Evolutionary conservation across 805 yeast genomes (phyloP).

Genomic region (Nakazawaea wickerhamii): DNA sequence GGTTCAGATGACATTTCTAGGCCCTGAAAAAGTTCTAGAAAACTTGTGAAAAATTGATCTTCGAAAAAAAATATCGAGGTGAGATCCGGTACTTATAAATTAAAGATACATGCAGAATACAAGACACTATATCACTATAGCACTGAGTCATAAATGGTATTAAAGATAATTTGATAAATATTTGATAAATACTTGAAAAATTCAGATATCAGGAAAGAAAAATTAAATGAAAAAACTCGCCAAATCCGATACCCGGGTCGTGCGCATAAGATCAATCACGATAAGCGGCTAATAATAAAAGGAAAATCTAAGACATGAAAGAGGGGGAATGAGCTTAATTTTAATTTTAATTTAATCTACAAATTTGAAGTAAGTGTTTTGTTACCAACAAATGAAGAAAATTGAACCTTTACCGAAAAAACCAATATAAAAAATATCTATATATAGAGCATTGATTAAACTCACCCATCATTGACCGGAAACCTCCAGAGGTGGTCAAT

Average conservation of each 20-base stretch:
- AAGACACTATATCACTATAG: background rate
- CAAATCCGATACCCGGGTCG: slow-evolving; percentile 8
- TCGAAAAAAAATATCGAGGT: background rate
- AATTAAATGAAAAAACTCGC: slow-evolving; percentile 1
- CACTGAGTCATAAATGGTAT: too few relatives aligned
- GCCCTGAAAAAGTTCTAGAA: background rate
- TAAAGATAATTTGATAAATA: background rate
- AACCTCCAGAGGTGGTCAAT: too few relatives aligned
- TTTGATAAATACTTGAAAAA: background rate
- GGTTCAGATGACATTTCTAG: background rate
- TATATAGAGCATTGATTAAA: background rate
- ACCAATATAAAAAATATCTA: background rate
- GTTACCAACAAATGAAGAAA: background rate
- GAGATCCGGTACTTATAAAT: background rate
- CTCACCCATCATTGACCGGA: too few relatives aligned
- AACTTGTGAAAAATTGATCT: too few relatives aligned
- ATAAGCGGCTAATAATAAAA: too few relatives aligned
- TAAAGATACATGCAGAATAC: background rate
- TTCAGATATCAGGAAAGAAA: background rate
- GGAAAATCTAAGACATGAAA: too few relatives aligned
- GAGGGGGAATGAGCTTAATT: too few relatives aligned
- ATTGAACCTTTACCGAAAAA: background rate
- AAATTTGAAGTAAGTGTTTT: background rate
- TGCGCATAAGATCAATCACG: background rate
- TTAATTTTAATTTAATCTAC: too few relatives aligned